A percentile compares a stretch with the other conserved stretches of the same genome.
phyloP scores from a whole-genome alignment of 2,329 filamentous ascomycete genomes.

The Alternaria angustiovoidea region DNA sequence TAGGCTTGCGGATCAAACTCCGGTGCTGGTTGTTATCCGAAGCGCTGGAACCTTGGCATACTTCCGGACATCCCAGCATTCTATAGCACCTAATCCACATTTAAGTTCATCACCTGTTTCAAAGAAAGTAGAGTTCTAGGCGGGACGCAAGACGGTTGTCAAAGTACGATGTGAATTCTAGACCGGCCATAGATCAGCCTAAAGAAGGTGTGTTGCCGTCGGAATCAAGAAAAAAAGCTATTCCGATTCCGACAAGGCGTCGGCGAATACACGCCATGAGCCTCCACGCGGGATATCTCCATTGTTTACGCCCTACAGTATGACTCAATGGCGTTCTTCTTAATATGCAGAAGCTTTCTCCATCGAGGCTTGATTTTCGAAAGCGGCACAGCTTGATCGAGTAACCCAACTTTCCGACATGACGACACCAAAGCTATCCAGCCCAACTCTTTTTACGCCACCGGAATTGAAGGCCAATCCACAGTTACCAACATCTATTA shows the following conservation, averaged over 20 bases:
- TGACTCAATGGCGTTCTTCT: neutral
- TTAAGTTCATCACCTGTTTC: neutral
- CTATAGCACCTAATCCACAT: neutral
- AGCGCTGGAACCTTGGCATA: neutral
- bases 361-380: constrained; percentile 8
- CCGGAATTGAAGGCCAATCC: constrained; percentile 17
- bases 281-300: neutral
- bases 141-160: neutral
- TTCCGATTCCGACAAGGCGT: neutral
- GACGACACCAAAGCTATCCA: constrained; percentile 17
- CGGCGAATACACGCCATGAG: neutral
- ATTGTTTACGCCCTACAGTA: neutral
- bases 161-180: neutral
- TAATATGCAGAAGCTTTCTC: constrained; percentile 4
- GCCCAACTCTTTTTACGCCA: constrained; percentile 21
- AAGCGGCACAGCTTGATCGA: neutral
- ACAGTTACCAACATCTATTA: constrained; percentile 21
- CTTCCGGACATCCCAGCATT: neutral
- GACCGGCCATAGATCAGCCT: neutral
- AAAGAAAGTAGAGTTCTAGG: neutral
- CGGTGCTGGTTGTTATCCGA: neutral
- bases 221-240: neutral
- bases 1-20: neutral
- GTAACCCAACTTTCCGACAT: neutral
- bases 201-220: neutral